Evolutionary conservation across 179 eudicot genomes (phyloP), one percentile per base, ranked within the genome.

Genomic region (Beta lomatogona): DNA sequence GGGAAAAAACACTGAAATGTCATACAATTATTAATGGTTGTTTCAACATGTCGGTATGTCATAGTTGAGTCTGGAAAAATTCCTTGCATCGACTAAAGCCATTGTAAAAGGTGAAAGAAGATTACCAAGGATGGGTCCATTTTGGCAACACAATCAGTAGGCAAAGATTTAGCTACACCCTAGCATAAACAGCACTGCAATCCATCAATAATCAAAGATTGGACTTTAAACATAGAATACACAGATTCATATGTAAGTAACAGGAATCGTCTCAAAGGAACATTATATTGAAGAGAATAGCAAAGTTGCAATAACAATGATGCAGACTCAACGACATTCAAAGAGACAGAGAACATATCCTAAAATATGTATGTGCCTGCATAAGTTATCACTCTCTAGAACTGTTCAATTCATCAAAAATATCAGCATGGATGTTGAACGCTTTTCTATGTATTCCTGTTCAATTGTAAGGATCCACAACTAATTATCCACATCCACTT

Each of bases 1-100:
- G 98, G 97, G 69, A 93, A 93, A 85, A 92, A 89, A 86, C 98
- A 93, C 97, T 94, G 93, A 78, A 54, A 77, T 71, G 64, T 79
- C 68, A 85, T 50, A 67, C 75, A 77, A 82, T 75, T 78, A 60
- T 44, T 46, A 44, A 21, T 15, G 28, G 66, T 71, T 77, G 84
- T 52, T 69, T 84, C 61, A 18, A 80, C 67, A 69, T 18, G 52
- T 86, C 69, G 78, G 76, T 15, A 72, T 69, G 71, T 66, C 53
- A 78, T 25, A 46, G 64, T n/a, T 60, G 70, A 78, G 76, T 13
- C 46, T 59, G 1, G 18, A 77, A 55, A 53, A 31, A 12, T 25
- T 45, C 60, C 67, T 59, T 15, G 66, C 63, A 66, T 22, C 46
- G 13, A 77, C 15, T 18, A 36, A 84, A 77, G 36, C 25, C 65